phyloP scores from a whole-genome alignment of 768 basidiomycete species.

The Kwoniella dejecticola region DNA sequence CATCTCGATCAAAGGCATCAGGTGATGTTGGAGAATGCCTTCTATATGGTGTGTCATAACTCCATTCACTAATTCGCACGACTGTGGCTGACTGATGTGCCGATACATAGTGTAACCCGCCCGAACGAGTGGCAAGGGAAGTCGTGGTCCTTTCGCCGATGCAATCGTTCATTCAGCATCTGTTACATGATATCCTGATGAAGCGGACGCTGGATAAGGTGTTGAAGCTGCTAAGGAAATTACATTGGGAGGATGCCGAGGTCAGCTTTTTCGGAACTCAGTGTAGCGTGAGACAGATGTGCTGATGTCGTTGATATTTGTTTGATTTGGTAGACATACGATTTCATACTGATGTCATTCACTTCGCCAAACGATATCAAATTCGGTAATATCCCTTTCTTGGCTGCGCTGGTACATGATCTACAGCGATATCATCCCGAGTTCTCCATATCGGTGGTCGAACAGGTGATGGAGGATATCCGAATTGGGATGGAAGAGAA shows the following conservation, averaged over 20 bases:
- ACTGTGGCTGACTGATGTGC: slow-evolving; percentile 2
- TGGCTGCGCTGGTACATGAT: slow-evolving; percentile 94
- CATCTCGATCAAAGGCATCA: slow-evolving; percentile 90
- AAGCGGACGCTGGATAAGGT: slow-evolving; percentile 97
- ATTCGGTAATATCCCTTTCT: slow-evolving; percentile 79
- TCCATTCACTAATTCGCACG: too few species aligned
- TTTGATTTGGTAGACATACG: slow-evolving; percentile 59
- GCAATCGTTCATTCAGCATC: slow-evolving; percentile 90
- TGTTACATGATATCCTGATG: slow-evolving; percentile 89
- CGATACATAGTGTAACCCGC: slow-evolving; percentile 76
- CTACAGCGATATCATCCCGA: slow-evolving; percentile 88
- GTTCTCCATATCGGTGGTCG: slow-evolving; percentile 83
- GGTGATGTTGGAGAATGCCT: slow-evolving; percentile 92
- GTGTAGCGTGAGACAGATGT: too few species aligned
- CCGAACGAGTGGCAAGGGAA: slow-evolving; percentile 81
- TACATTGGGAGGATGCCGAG: slow-evolving; percentile 85
- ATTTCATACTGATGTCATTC: slow-evolving; percentile 80
- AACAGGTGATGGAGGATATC: slow-evolving; percentile 92
- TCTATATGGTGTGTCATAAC: slow-evolving; percentile 73
- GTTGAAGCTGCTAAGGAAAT: slow-evolving; percentile 83
- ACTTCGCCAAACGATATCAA: slow-evolving; percentile 99
- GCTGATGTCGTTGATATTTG: not conserved
- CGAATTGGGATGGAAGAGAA: slow-evolving; percentile 90
- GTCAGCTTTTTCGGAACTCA: slow-evolving; percentile 16
- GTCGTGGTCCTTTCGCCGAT: slow-evolving; percentile 82